These are phyloP conservation scores for Leptoxyphium fumago DNA, from an alignment of 2,329 filamentous ascomycete species.

Conservation along the genomic window DNA sequence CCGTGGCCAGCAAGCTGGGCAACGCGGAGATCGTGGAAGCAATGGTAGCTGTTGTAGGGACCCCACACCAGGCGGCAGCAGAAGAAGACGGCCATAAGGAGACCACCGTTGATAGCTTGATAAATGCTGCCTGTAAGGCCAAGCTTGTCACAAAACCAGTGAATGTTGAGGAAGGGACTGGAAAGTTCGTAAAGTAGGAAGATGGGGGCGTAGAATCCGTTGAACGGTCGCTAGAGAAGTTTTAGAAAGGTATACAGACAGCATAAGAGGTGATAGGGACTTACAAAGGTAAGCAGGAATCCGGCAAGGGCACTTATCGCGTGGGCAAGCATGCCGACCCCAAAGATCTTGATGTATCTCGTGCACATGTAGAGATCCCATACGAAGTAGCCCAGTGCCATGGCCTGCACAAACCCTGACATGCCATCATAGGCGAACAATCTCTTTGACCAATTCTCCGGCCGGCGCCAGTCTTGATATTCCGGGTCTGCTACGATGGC, in stretches of 20 bases:
- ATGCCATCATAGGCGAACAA: conserved; percentile 66
- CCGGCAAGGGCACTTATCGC: conserved; percentile 59
- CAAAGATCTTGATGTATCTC: conserved; percentile 56
- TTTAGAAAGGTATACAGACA: too few relatives aligned
- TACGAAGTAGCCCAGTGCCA: conserved; percentile 69
- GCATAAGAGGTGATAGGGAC: conserved; percentile 21
- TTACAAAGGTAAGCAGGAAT: conserved; percentile 66
- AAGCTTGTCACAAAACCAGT: conserved; percentile 87
- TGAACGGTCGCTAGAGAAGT: conserved; percentile 52
- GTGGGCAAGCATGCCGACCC: conserved; percentile 62
- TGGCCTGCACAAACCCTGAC: conserved; percentile 56
- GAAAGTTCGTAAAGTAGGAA: conserved; percentile 85
- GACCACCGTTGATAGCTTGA: conserved; percentile 65
- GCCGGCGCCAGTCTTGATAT: conserved; percentile 29
- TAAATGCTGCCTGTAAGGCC: conserved; percentile 58
- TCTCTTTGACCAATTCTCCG: conserved; percentile 48
- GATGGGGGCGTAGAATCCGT: conserved; percentile 66
- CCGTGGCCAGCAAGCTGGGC: conserved; percentile 19
- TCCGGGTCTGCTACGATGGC: conserved; percentile 56
- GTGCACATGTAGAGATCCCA: conserved; percentile 66
- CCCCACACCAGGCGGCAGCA: conserved; percentile 65
- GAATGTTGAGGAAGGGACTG: conserved; percentile 71
- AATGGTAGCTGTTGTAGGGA: conserved; percentile 48
- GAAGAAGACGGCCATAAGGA: conserved; percentile 61
- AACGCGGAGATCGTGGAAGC: conserved; percentile 55